Percentiles rank a stretch among this genome's conserved stretches.
phyloP scores from a whole-genome alignment of 164 flowering plant genomes.

The Liriodendron chinense region DNA sequence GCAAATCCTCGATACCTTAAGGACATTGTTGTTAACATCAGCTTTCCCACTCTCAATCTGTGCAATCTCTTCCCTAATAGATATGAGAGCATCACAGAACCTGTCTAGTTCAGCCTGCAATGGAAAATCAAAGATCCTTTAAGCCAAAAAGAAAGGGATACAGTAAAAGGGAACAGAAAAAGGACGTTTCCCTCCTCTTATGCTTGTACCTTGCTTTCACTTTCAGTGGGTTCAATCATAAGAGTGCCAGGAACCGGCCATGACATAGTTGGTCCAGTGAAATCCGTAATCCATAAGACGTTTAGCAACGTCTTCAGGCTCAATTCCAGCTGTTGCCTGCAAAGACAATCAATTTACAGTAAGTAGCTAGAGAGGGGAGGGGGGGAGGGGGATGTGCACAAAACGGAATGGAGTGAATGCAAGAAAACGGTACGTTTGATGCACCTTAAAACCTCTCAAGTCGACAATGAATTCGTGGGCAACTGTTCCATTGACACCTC shows the following conservation, averaged over 20 bases:
- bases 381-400: too few species aligned
- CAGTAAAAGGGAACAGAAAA: not conserved
- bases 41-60: conserved; percentile 85
- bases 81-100: conserved; percentile 91
- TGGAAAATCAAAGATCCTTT: conserved; percentile 1
- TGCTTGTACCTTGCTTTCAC: conserved; percentile 88
- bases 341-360: conserved; percentile 2
- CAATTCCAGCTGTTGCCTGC: conserved; percentile 90
- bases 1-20: conserved; percentile 52
- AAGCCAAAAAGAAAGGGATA: not conserved
- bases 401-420: not conserved
- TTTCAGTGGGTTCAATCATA: conserved; percentile 98
- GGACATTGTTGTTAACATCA: conserved; percentile 80
- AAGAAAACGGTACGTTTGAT: not conserved
- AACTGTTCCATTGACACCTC: conserved; percentile 95
- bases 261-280: conserved; percentile 98
- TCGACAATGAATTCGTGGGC: conserved; percentile 97
- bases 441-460: conserved; percentile 93
- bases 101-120: conserved; percentile 95
- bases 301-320: conserved; percentile 97
- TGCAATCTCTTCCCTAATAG: conserved; percentile 91
- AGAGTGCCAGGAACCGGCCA: conserved; percentile 99
- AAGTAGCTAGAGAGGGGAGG: not conserved
- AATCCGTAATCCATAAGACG: conserved; percentile 98
- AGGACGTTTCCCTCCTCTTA: not conserved